phyloP scores from a whole-genome alignment of 768 basidiomycete species.

The Postia placenta region DNA sequence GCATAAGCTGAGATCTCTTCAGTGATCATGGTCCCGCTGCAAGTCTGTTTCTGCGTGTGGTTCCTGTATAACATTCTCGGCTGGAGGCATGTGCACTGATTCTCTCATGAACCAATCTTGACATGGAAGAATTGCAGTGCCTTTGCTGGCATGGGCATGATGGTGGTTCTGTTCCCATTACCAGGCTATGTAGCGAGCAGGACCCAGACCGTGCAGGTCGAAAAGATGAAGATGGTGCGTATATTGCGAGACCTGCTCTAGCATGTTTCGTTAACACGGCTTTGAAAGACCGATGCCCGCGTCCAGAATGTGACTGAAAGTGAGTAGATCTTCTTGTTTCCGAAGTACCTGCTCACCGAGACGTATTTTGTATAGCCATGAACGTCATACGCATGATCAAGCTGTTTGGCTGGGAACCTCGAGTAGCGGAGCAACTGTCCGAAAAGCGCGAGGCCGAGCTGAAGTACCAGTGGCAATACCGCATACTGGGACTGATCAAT shows the following conservation, averaged over 20 bases:
- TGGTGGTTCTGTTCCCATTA: constrained; percentile 34
- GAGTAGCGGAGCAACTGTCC: constrained; percentile 45
- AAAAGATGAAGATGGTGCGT: constrained; percentile 36
- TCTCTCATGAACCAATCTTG: constrained; percentile 4
- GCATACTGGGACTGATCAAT: constrained; percentile 44
- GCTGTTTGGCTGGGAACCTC: constrained; percentile 40
- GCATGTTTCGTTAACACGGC: too few species aligned
- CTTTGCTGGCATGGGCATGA: constrained; percentile 35
- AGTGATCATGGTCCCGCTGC: constrained; percentile 33
- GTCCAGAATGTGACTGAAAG: constrained; percentile 39
- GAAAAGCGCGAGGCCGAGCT: constrained; percentile 62
- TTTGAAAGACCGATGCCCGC: constrained; percentile 35
- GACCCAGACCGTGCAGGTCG: constrained; percentile 28
- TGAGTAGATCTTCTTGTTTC: constrained; percentile 6
- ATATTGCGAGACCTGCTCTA: constrained; percentile 26
- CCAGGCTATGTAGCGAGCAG: constrained; percentile 36
- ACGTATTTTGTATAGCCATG: constrained; percentile 22
- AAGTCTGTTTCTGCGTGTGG: constrained; percentile 31
- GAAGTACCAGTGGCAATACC: constrained; percentile 42
- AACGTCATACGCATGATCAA: constrained; percentile 41
- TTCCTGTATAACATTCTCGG: constrained; percentile 40
- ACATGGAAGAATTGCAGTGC: constrained; percentile 23
- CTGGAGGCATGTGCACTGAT: constrained; percentile 29
- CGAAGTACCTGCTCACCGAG: constrained; percentile 3
- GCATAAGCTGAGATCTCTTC: neutral